Conservation (phyloP, 805 yeast species). For the Barnettozyma sp. region DNA sequence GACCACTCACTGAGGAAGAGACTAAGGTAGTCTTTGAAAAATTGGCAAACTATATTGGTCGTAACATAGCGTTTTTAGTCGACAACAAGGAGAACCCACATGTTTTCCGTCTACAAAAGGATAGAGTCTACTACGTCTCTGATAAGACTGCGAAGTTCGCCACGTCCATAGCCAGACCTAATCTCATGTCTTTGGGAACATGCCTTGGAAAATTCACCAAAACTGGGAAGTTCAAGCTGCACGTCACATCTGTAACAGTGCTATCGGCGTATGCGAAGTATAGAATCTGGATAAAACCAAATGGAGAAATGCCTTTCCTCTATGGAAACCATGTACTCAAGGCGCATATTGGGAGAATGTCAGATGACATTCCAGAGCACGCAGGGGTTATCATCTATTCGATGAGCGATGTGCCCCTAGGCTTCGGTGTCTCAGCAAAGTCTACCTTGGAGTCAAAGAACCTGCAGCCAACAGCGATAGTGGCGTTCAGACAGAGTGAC, state of each 20-base stretch:
- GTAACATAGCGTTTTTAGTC: slow-evolving; percentile 82
- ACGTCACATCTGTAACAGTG: slow-evolving; percentile 82
- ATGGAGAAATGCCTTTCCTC: slow-evolving; percentile 97
- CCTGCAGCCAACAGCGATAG: slow-evolving; percentile 89
- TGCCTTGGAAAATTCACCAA: slow-evolving; percentile 97
- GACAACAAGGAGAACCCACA: slow-evolving; percentile 77
- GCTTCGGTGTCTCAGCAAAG: slow-evolving; percentile 93
- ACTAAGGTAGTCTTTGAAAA: slow-evolving; percentile 94
- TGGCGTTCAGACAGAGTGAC: slow-evolving; percentile 95
- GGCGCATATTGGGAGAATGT: slow-evolving; percentile 94
- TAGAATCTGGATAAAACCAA: slow-evolving; percentile 92
- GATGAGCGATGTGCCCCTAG: slow-evolving; percentile 89
- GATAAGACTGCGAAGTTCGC: slow-evolving; percentile 81
- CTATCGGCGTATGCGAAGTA: slow-evolving; percentile 84
- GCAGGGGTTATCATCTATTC: slow-evolving; percentile 90
- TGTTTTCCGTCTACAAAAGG: slow-evolving; percentile 93
- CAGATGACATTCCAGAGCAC: slow-evolving; percentile 97
- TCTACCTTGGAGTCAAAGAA: slow-evolving; percentile 82
- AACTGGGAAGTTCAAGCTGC: slow-evolving; percentile 93
- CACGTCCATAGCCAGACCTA: slow-evolving; percentile 81
- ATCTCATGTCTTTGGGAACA: slow-evolving; percentile 86
- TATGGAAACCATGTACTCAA: slow-evolving; percentile 95
- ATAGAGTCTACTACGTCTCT: slow-evolving; percentile 88
- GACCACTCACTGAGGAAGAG: slow-evolving; percentile 94
- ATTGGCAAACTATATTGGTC: slow-evolving; percentile 93